Percentiles rank a stretch among this genome's conserved stretches.
phyloP scores from a whole-genome alignment of 306 rosid genomes.

The Pyrus communis region DNA sequence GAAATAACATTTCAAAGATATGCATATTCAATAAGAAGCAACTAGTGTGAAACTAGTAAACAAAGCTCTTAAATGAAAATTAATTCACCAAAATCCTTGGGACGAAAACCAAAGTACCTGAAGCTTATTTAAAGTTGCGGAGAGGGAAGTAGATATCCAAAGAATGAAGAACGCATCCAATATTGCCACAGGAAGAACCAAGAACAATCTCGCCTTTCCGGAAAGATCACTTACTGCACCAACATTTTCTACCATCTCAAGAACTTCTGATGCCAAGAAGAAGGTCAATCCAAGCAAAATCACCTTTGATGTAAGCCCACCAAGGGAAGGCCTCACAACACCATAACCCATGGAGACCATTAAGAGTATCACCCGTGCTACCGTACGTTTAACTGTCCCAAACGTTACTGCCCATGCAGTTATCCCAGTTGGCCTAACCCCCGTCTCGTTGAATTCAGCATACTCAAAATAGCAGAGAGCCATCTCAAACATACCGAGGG shows the following conservation, averaged over 20 bases:
- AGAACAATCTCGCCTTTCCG: conserved; percentile 85
- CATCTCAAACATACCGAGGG: conserved; percentile 96
- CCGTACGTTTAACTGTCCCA: conserved; percentile 75
- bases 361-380: conserved; percentile 73
- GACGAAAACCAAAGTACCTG: conserved; percentile 51
- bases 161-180: conserved; percentile 96
- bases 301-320: conserved; percentile 92
- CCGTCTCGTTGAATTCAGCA: conserved; percentile 84
- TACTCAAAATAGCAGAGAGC: conserved; percentile 90
- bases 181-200: conserved; percentile 86
- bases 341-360: conserved; percentile 94
- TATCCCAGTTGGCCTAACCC: conserved; percentile 84
- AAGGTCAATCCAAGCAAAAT: conserved; percentile 83
- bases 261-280: conserved; percentile 89
- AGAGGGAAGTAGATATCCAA: conserved; percentile 92
- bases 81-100: background rate
- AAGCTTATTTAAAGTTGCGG: conserved; percentile 92
- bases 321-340: conserved; percentile 95
- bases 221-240: conserved; percentile 95
- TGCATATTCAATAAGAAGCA: too few relatives aligned
- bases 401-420: conserved; percentile 89
- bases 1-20: too few relatives aligned
- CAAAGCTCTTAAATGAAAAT: background rate
- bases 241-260: conserved; percentile 89
- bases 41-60: background rate